Percentiles rank a stretch among this genome's conserved stretches.
phyloP scores from a whole-genome alignment of 2,329 filamentous ascomycete species.

The Cryphonectria parasitica region DNA sequence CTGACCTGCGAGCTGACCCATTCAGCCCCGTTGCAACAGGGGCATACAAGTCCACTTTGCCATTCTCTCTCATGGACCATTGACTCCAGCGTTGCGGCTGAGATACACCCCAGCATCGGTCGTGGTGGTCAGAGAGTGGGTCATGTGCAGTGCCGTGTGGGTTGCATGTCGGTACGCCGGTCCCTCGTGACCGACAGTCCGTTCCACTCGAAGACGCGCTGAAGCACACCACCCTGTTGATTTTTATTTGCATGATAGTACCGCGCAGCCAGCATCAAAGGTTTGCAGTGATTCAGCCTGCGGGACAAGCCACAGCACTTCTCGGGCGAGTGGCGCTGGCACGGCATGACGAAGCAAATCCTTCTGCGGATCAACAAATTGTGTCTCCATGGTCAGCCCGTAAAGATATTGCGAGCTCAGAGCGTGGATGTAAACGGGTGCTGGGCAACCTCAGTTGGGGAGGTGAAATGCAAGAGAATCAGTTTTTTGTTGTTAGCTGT shows the following conservation, averaged over 20 bases:
- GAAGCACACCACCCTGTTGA: not conserved
- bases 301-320: not conserved
- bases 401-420: not conserved
- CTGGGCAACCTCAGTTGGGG: not conserved
- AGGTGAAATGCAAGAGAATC: not conserved
- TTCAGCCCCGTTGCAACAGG: constrained; percentile 2
- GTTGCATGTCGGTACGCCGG: not conserved
- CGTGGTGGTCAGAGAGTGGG: constrained; percentile 14
- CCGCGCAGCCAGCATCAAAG: no score
- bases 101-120: not conserved
- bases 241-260: not conserved
- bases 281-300: not conserved
- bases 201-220: not conserved
- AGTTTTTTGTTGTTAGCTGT: not conserved
- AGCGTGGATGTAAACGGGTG: not conserved
- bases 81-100: not conserved
- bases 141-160: constrained; percentile 3
- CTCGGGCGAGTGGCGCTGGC: no score
- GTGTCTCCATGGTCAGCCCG: not conserved
- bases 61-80: not conserved
- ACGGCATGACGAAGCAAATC: not conserved
- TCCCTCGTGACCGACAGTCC: not conserved
- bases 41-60: constrained; percentile 13
- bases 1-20: not conserved
- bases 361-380: not conserved